Percentiles rank a stretch among this genome's conserved stretches.
Conservation (phyloP, 257 asterid species). For the Petrea volubilis region DNA sequence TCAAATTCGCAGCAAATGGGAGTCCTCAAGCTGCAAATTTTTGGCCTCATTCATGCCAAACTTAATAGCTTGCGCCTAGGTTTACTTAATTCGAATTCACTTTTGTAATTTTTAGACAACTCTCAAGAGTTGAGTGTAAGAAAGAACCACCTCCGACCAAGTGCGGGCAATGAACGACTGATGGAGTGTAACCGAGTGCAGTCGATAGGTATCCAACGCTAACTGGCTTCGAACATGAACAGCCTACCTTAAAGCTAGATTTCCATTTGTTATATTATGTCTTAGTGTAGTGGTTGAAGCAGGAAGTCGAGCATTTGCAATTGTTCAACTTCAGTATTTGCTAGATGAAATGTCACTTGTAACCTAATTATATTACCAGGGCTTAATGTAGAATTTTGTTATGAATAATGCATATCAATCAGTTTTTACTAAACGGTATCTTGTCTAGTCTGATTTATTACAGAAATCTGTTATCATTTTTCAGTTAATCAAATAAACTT, state of each 20-base stretch:
- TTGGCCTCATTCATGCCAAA: neutral
- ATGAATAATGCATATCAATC: neutral
- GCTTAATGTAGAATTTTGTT: neutral
- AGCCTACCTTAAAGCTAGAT: too few species aligned
- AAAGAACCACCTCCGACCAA: too few species aligned
- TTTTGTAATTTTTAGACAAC: slow-evolving; percentile 2
- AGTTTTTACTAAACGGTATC: neutral
- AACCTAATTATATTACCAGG: too few species aligned
- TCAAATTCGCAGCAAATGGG: slow-evolving; percentile 6
- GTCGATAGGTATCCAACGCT: too few species aligned
- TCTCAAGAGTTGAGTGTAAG: too few species aligned
- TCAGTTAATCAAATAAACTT: neutral
- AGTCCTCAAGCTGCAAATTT: slow-evolving; percentile 4
- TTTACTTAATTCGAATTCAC: neutral
- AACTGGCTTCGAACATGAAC: too few species aligned
- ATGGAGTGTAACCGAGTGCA: too few species aligned
- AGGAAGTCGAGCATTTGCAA: too few species aligned
- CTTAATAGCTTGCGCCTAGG: neutral
- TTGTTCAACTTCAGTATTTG: too few species aligned
- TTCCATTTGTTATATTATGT: too few species aligned
- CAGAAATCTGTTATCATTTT: neutral
- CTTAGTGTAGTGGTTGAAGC: neutral
- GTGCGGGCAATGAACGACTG: too few species aligned
- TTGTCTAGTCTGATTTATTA: neutral
- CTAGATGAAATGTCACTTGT: too few species aligned